Conservation (phyloP, 2,329 filamentous ascomycete species). For the Aspergillus oerlinghausenensis region DNA sequence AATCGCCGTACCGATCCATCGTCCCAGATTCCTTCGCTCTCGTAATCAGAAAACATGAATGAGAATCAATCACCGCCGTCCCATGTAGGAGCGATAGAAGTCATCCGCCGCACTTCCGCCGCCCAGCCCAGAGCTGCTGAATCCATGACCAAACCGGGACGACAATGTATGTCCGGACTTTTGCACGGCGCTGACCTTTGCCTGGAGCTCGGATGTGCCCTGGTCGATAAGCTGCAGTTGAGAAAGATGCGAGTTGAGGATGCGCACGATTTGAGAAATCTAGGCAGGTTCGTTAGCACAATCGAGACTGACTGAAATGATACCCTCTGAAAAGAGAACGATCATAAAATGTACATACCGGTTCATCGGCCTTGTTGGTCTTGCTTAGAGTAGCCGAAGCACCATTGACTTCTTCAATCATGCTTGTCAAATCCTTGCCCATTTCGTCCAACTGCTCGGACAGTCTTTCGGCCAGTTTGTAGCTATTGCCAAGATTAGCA, state of each 20-base stretch:
- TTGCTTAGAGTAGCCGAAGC: conserved; percentile 87
- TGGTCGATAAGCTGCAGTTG: conserved; percentile 92
- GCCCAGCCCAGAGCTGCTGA: conserved; percentile 35
- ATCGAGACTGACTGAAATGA: background rate
- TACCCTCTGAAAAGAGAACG: background rate
- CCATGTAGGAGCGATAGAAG: conserved; percentile 87
- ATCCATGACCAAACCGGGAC: conserved; percentile 33
- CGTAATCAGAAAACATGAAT: background rate
- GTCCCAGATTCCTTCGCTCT: background rate
- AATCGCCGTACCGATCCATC: conserved; percentile 2
- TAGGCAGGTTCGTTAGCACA: conserved; percentile 36
- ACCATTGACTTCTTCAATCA: conserved; percentile 97
- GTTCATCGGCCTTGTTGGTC: conserved; percentile 81
- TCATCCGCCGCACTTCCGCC: conserved; percentile 69
- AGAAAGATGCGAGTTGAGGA: conserved; percentile 86
- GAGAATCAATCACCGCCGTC: conserved; percentile 52
- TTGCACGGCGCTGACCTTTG: conserved; percentile 77
- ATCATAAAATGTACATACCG: conserved; percentile 54
- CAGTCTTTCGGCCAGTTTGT: conserved; percentile 91
- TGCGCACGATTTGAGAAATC: conserved; percentile 91
- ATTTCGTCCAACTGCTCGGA: conserved; percentile 89
- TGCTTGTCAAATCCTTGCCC: conserved; percentile 84
- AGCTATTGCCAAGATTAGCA: conserved; percentile 40
- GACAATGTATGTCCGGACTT: conserved; percentile 63
- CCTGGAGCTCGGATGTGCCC: conserved; percentile 73